A percentile compares a stretch with the other conserved stretches of the same genome.
Conservation (phyloP, 1,139 yeast genomes). For the Yamadazyma conglobata region DNA sequence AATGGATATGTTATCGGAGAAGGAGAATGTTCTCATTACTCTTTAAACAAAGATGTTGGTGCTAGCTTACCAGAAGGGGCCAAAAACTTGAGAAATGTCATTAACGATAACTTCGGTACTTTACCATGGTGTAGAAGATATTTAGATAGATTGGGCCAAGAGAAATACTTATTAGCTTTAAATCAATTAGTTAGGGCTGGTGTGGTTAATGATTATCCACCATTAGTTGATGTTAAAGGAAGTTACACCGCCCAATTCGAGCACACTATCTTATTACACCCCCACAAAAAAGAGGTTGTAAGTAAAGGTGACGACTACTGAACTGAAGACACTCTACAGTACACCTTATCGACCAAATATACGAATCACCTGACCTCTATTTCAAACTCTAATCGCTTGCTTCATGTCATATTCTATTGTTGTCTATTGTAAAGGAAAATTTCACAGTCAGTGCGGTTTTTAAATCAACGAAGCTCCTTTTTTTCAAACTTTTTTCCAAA, state of each 20-base stretch:
- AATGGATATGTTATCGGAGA: constrained; percentile 80
- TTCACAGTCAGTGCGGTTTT: constrained; percentile 8
- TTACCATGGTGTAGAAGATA: constrained; percentile 96
- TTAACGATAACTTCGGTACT: constrained; percentile 83
- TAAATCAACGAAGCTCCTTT: constrained; percentile 9
- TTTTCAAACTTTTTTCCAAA: constrained; percentile 3
- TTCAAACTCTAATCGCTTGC: too few relatives aligned
- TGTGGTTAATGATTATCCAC: constrained; percentile 91
- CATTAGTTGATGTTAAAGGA: constrained; percentile 80
- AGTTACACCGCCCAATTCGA: constrained; percentile 95
- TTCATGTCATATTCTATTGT: constrained; percentile 1
- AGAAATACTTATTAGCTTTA: constrained; percentile 84
- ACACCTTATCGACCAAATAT: background rate
- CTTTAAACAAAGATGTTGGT: constrained; percentile 50
- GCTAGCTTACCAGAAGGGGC: constrained; percentile 60
- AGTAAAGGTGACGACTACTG: constrained; percentile 92
- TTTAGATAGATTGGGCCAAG: constrained; percentile 87
- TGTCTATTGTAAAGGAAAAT: constrained; percentile 2
- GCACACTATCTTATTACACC: constrained; percentile 87
- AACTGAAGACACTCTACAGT: background rate
- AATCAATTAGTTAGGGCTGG: constrained; percentile 85
- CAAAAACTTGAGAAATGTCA: constrained; percentile 58
- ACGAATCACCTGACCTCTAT: too few relatives aligned
- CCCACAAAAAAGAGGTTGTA: constrained; percentile 89
- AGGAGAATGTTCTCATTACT: constrained; percentile 96